Evolutionary conservation across 2,329 filamentous ascomycete genomes (phyloP).

Genomic region (Cladosporium sp.): DNA sequence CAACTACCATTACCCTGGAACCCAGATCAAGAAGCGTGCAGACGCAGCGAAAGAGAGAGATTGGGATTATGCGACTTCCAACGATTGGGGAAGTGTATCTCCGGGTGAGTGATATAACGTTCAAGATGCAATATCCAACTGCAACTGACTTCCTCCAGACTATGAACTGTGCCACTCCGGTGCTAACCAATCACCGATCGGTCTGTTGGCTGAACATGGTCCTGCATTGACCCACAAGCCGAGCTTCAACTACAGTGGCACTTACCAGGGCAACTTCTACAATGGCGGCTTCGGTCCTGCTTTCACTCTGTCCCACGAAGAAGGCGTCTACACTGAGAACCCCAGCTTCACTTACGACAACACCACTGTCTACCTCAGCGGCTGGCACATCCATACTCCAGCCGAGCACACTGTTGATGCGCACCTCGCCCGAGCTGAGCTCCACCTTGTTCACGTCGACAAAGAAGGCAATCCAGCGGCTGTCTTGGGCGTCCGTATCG

Average conservation of each 20-base stretch:
- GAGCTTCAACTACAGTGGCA: constrained; percentile 44
- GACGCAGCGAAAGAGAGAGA: constrained; percentile 11
- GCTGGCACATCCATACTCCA: constrained; percentile 55
- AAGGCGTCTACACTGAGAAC: constrained; percentile 40
- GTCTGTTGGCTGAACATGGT: constrained; percentile 43
- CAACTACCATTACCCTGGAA: constrained; percentile 16
- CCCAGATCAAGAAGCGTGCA: background rate
- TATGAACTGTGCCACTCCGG: constrained; percentile 52
- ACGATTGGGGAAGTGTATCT: constrained; percentile 27
- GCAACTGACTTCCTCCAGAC: constrained; percentile 26
- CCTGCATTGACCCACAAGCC: constrained; percentile 44
- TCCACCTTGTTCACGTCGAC: constrained; percentile 53
- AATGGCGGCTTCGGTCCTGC: constrained; percentile 54
- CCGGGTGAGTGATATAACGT: constrained; percentile 14
- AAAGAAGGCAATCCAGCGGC: constrained; percentile 44
- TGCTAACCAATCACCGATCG: constrained; percentile 53
- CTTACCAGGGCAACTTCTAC: constrained; percentile 43
- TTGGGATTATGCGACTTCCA: constrained; percentile 26
- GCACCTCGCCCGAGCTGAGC: constrained; percentile 47
- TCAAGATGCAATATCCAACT: background rate
- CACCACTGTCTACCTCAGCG: constrained; percentile 49
- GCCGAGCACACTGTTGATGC: constrained; percentile 52
- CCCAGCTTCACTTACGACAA: constrained; percentile 50
- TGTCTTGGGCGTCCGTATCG: constrained; percentile 50
- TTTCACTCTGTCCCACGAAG: constrained; percentile 42